Evolutionary conservation across 805 yeast species (phyloP).

Genomic region (Scheffersomyces lignosus): DNA sequence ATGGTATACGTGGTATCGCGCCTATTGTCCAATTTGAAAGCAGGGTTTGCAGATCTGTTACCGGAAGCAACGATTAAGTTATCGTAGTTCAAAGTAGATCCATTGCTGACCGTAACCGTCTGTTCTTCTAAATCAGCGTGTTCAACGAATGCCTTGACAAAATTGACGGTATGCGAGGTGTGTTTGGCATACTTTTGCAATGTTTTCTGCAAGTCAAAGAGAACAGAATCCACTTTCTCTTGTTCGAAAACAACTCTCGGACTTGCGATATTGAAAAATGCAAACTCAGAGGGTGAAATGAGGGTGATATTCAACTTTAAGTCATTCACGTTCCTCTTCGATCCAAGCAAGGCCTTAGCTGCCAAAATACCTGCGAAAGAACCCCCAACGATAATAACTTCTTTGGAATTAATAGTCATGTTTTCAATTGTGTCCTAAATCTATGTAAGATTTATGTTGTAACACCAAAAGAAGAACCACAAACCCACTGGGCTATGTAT

Average conservation of each 20-base stretch:
- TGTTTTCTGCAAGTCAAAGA: constrained; percentile 17
- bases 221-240: constrained; percentile 12
- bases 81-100: constrained; percentile 23
- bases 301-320: constrained; percentile 18
- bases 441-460: no score
- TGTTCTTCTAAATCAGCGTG: constrained; percentile 25
- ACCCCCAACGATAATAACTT: constrained; percentile 35
- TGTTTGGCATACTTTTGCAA: constrained; percentile 16
- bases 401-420: constrained; percentile 3
- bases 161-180: constrained; percentile 10
- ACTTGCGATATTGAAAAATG: constrained; percentile 24
- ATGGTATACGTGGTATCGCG: constrained; percentile 11
- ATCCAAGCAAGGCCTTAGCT: constrained; percentile 19
- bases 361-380: constrained; percentile 34
- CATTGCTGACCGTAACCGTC: constrained; percentile 14
- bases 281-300: constrained; percentile 23
- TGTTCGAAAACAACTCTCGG: constrained; percentile 36
- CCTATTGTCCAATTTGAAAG: constrained; percentile 25
- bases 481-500: no score
- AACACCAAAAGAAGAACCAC: no score
- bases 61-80: constrained; percentile 38
- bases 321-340: no score
- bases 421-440: no score
- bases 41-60: constrained; percentile 16
- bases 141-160: constrained; percentile 26